Percentiles rank a stretch among this genome's conserved stretches.
These are phyloP conservation scores for Nigrospora oryzae DNA, from an alignment of 2,329 filamentous ascomycete species.

Conservation along the genomic window DNA sequence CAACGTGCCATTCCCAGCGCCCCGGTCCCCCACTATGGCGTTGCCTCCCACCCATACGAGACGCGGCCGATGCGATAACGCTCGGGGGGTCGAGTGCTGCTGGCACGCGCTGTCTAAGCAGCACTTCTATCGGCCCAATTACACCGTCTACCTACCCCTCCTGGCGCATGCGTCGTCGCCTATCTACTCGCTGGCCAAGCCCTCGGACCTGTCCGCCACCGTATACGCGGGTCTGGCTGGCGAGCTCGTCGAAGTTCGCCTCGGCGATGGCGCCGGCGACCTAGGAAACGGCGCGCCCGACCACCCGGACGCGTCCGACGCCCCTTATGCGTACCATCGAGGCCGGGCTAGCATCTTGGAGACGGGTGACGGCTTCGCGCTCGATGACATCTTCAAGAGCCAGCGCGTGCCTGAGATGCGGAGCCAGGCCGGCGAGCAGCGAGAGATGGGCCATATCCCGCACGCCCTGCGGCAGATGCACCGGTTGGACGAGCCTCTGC, in stretches of 20 bases:
- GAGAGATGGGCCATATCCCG: not conserved
- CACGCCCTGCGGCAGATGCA: not conserved
- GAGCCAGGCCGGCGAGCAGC: not conserved
- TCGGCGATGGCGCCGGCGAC: constrained; percentile 13
- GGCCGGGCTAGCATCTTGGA: constrained; percentile 16
- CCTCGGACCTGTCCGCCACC: constrained; percentile 34
- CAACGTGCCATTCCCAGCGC: constrained; percentile 24
- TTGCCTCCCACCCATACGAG: constrained; percentile 8
- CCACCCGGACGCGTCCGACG: not conserved
- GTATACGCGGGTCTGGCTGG: constrained; percentile 43
- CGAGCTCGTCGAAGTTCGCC: constrained; percentile 32
- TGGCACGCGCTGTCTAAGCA: constrained; percentile 37
- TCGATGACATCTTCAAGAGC: constrained; percentile 15
- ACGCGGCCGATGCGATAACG: constrained; percentile 24
- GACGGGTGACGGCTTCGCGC: constrained; percentile 17
- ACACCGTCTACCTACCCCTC: constrained; percentile 32
- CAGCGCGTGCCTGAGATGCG: constrained; percentile 8
- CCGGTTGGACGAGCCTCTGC: not conserved
- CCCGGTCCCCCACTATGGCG: constrained; percentile 14
- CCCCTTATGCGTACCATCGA: constrained; percentile 7
- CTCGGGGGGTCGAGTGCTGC: constrained; percentile 25
- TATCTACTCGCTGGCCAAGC: constrained; percentile 38
- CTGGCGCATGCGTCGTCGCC: constrained; percentile 11
- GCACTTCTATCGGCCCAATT: constrained; percentile 40
- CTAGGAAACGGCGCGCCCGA: not conserved